Evolutionary conservation across 208 protist genomes (phyloP).

Genomic region (Acanthamoeba sp.): DNA sequence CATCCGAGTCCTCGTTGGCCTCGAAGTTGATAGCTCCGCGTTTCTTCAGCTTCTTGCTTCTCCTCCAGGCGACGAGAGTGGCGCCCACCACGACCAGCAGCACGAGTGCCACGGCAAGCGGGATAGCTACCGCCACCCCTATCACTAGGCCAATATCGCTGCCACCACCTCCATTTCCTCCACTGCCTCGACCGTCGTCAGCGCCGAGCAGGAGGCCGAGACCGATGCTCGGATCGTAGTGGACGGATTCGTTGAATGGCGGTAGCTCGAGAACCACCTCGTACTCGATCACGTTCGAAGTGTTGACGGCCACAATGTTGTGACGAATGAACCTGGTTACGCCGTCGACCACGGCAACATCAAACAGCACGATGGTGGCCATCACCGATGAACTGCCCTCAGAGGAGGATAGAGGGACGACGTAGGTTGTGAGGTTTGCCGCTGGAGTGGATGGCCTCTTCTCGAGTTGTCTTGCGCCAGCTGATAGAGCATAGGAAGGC

Average conservation of each 20-base stretch:
- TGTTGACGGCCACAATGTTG: neutral
- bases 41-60: too few species aligned
- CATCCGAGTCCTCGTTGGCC: too few species aligned
- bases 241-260: neutral
- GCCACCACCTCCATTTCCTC: too few species aligned
- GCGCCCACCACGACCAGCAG: too few species aligned
- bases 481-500: too few species aligned
- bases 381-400: neutral
- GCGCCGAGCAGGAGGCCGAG: neutral
- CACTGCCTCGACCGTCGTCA: neutral
- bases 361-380: neutral
- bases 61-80: too few species aligned
- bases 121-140: too few species aligned
- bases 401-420: neutral
- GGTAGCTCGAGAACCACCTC: neutral
- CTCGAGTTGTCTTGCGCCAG: too few species aligned
- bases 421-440: neutral
- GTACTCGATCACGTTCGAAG: neutral
- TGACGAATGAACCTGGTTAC: neutral
- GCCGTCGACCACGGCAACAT: neutral
- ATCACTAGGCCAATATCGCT: too few species aligned
- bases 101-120: too few species aligned
- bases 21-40: too few species aligned
- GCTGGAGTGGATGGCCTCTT: neutral
- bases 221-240: neutral